Evolutionary conservation across 495 filamentous ascomycete genomes (phyloP).

Genomic region (Penicillium desertorum): DNA sequence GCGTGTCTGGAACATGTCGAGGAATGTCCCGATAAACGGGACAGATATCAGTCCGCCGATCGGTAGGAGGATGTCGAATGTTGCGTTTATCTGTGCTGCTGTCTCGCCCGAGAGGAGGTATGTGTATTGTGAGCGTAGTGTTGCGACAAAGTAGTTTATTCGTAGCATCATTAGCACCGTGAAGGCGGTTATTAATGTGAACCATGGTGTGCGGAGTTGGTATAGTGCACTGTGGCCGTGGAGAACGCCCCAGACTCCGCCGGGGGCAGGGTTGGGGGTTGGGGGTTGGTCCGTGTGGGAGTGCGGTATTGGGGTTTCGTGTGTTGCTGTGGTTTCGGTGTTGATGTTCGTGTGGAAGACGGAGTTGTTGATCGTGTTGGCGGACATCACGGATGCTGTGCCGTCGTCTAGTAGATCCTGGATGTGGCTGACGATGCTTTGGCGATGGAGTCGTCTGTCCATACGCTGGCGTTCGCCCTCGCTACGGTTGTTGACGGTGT

Average conservation of each 20-base stretch:
- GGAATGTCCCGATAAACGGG: conserved; percentile 81
- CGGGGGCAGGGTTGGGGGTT: conserved; percentile 37
- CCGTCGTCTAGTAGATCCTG: conserved; percentile 65
- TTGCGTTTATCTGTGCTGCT: conserved; percentile 70
- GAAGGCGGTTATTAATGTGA: conserved; percentile 80
- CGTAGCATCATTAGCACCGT: conserved; percentile 90
- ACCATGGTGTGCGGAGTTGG: conserved; percentile 86
- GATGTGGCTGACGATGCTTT: conserved; percentile 69
- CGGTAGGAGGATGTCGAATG: conserved; percentile 88
- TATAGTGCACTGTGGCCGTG: conserved; percentile 69
- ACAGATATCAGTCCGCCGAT: conserved; percentile 80
- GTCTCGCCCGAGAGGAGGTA: conserved; percentile 63
- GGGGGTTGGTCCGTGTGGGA: conserved; percentile 6
- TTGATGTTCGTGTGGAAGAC: conserved; percentile 13
- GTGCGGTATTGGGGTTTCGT: conserved; percentile 4
- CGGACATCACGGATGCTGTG: conserved; percentile 14
- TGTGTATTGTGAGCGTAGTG: conserved; percentile 81
- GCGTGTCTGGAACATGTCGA: conserved; percentile 75
- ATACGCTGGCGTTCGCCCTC: conserved; percentile 60
- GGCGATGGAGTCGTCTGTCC: conserved; percentile 62
- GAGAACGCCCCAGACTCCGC: conserved; percentile 87
- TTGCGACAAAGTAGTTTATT: conserved; percentile 97
- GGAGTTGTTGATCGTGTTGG: conserved; percentile 13
- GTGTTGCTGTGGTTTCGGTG: conserved; percentile 5
- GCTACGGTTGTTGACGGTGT: conserved; percentile 41